phyloP scores from a whole-genome alignment of 345 rosid genomes.

The Anastatica hierochuntica region DNA sequence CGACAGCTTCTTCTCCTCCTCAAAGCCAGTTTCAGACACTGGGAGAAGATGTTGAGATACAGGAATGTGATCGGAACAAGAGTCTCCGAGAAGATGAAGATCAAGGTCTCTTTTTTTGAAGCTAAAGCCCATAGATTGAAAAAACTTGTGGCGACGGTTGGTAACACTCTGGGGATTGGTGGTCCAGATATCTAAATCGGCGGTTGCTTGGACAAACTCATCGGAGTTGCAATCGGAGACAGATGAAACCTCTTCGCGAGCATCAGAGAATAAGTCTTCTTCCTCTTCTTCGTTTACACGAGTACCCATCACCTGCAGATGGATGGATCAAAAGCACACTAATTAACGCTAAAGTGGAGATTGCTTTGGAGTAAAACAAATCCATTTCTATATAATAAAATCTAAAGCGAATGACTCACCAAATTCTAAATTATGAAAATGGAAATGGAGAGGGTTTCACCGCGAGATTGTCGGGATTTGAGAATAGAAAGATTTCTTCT shows the following conservation, averaged over 20 bases:
- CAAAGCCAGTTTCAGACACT: conserved; percentile 15
- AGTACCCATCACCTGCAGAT: conserved; percentile 36
- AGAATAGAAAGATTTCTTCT: neutral
- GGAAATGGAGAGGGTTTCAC: neutral
- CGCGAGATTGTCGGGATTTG: neutral
- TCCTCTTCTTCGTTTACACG: conserved; percentile 28
- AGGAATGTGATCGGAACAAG: no score
- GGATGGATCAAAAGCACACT: no score
- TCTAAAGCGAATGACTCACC: no score
- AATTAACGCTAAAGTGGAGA: no score
- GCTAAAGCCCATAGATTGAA: conserved; percentile 27
- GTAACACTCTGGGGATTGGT: conserved; percentile 41
- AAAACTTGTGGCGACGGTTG: conserved; percentile 43
- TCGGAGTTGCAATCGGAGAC: conserved; percentile 39
- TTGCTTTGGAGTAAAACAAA: no score
- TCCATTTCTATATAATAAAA: no score
- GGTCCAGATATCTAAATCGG: conserved; percentile 39
- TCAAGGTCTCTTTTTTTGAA: conserved; percentile 23
- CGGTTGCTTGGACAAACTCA: conserved; percentile 20
- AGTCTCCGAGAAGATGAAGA: neutral
- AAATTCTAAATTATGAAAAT: no score
- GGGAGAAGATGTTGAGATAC: neutral
- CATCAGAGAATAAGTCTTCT: conserved; percentile 47
- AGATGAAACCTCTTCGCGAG: conserved; percentile 45
- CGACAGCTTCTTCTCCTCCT: conserved; percentile 7